phyloP scores from a whole-genome alignment of 768 basidiomycete species.

The Tylopilus vinaceipallidus region DNA sequence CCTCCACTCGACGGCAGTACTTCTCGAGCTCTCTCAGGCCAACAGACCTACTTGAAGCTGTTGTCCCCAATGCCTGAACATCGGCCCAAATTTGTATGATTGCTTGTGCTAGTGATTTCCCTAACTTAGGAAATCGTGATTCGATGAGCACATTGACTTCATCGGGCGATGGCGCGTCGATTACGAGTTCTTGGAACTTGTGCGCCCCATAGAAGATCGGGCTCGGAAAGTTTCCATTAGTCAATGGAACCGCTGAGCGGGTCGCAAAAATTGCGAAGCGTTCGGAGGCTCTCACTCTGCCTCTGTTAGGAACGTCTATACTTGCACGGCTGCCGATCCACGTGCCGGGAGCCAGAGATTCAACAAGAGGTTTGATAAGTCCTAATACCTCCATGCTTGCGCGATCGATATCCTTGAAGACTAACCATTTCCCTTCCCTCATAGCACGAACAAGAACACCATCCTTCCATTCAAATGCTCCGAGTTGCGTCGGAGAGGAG shows the following conservation, averaged over 20 bases:
- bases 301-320: slow-evolving; percentile 73
- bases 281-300: slow-evolving; percentile 70
- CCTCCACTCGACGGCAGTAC: slow-evolving; percentile 73
- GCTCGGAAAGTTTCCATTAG: slow-evolving; percentile 46
- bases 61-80: slow-evolving; percentile 49
- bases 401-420: slow-evolving; percentile 90
- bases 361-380: slow-evolving; percentile 78
- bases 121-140: slow-evolving; percentile 62
- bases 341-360: slow-evolving; percentile 66
- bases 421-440: slow-evolving; percentile 87
- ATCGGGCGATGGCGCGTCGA: slow-evolving; percentile 56
- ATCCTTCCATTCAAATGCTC: slow-evolving; percentile 95
- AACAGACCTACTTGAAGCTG: slow-evolving; percentile 54
- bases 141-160: slow-evolving; percentile 75
- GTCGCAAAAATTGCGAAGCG: slow-evolving; percentile 90
- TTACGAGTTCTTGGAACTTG: slow-evolving; percentile 71
- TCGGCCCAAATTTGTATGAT: slow-evolving; percentile 71
- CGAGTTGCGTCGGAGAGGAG: slow-evolving; percentile 79
- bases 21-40: slow-evolving; percentile 82
- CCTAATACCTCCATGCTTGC: slow-evolving; percentile 89
- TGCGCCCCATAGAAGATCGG: slow-evolving; percentile 83
- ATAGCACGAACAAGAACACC: slow-evolving; percentile 89
- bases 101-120: slow-evolving; percentile 42
- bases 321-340: slow-evolving; percentile 72
- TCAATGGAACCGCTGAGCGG: slow-evolving; percentile 56